Evolutionary conservation across 495 filamentous ascomycete genomes (phyloP).

Genomic region (Apodospora peruviana): DNA sequence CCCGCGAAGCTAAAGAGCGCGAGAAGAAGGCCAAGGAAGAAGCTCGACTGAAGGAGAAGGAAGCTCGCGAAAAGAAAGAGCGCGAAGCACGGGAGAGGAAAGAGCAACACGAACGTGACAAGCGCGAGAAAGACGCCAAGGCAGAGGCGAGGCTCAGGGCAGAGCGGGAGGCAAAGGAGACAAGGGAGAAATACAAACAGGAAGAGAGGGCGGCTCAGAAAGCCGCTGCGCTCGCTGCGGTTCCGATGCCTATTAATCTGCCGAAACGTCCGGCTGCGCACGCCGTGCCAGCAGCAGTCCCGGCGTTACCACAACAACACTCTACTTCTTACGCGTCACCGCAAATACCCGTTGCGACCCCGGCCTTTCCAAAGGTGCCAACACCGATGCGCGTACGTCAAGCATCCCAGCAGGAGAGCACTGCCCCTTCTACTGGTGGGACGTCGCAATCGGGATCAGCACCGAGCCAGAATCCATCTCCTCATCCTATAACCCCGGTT

Average conservation of each 20-base stretch:
- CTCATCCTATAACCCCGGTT: slow-evolving; percentile 50
- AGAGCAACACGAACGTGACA: slow-evolving; percentile 56
- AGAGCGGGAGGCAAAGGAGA: slow-evolving; percentile 17
- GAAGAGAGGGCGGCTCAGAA: slow-evolving; percentile 40
- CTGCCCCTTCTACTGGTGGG: slow-evolving; percentile 60
- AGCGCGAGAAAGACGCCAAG: slow-evolving; percentile 41
- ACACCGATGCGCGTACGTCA: slow-evolving; percentile 73
- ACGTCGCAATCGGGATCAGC: slow-evolving; percentile 42
- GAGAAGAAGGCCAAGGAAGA: slow-evolving; percentile 78
- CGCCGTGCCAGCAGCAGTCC: slow-evolving; percentile 49
- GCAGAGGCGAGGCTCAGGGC: no score
- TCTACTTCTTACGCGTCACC: slow-evolving; percentile 61
- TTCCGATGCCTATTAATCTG: slow-evolving; percentile 35
- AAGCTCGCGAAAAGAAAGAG: slow-evolving; percentile 60
- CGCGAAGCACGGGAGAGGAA: slow-evolving; percentile 52
- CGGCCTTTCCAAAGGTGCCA: slow-evolving; percentile 74
- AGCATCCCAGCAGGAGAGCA: slow-evolving; percentile 72
- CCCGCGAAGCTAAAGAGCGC: slow-evolving; percentile 70
- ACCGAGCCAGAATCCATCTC: slow-evolving; percentile 61
- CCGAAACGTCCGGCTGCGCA: slow-evolving; percentile 45
- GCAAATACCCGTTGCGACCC: slow-evolving; percentile 69
- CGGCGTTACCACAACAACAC: slow-evolving; percentile 41
- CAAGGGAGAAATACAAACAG: slow-evolving; percentile 42
- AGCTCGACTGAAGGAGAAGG: slow-evolving; percentile 59
- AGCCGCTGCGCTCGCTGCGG: slow-evolving; percentile 28